Evolutionary conservation across 2,329 filamentous ascomycete genomes (phyloP), one percentile per base, ranked within the genome.

Genomic region (Graphium sp.): DNA sequence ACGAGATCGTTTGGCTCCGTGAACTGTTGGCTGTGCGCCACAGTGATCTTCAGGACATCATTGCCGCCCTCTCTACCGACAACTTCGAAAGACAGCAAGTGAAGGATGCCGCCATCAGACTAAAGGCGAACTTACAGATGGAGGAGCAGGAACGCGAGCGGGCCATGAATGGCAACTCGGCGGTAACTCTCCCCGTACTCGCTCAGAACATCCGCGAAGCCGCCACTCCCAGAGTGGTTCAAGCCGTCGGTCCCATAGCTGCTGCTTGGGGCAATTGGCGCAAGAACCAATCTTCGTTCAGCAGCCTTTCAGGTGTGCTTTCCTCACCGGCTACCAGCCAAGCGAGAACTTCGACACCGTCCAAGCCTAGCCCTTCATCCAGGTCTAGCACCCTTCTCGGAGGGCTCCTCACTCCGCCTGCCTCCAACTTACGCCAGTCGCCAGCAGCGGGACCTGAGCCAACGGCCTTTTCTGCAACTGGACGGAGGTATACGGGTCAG

Each of bases 261-360:
- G 83, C 84, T n/a, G 87, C 84, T n/a, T 92, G 85, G 71, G 85
- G 83, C 26, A 93, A 77, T 50, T 94, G 87, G 87, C 75, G 85
- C 29, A 87, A 78, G 47, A 65, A 61, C 40, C 66, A 69, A 32
- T 53, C 53, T 5, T 53, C 55, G 11, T 57, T 62, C 36, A 47
- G 49, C 31, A 55, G 57, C 43, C 42, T 71, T 24, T 58, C 69
- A 29, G 52, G 59, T 8, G 53, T 50, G 16, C 41, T 59, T 21
- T 54, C 52, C 28, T 58, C 63, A 6, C 56, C 62, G 10, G 50
- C 50, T 2, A 35, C 46, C 7, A 45, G 41, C 20, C 48, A 45
- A 30, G 46, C 42, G 18, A 44, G 46, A 27, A 56, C 51, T 33
- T 52, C 56, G 24, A 79, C 75, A 1, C 74, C 75, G 5, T 75